phyloP scores from a whole-genome alignment of 2,329 filamentous ascomycete species.

The Aureobasidium uvarum region DNA sequence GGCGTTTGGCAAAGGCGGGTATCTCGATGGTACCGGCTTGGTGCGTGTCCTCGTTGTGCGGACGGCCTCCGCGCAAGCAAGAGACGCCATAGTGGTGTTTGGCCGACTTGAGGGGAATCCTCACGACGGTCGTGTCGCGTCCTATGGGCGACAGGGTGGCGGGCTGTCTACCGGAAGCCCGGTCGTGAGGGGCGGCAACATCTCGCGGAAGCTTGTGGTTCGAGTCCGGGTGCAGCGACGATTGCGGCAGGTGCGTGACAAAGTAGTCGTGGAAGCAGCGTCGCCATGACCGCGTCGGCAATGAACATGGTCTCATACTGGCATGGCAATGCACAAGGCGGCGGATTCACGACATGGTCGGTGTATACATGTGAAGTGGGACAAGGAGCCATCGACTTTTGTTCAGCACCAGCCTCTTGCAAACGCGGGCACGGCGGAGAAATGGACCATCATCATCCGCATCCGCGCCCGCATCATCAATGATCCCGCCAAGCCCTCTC shows the following conservation, averaged over 20 bases:
- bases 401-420: not conserved
- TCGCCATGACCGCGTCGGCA: conserved; percentile 20
- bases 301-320: conserved; percentile 21
- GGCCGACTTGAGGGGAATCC: conserved; percentile 87
- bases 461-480: not conserved
- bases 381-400: not conserved
- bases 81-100: conserved; percentile 93
- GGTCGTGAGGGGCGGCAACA: conserved; percentile 73
- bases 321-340: conserved; percentile 6
- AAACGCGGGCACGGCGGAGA: conserved; percentile 17
- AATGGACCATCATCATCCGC: conserved; percentile 7
- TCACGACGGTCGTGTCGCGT: conserved; percentile 88
- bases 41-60: conserved; percentile 90
- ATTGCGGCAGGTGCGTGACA: conserved; percentile 90
- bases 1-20: conserved; percentile 84
- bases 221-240: conserved; percentile 86
- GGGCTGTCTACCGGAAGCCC: conserved; percentile 39
- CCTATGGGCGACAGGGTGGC: conserved; percentile 41
- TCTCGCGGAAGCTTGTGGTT: conserved; percentile 85
- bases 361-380: not conserved
- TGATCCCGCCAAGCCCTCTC: not conserved
- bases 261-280: conserved; percentile 89
- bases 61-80: conserved; percentile 74
- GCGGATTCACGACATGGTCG: conserved; percentile 10
- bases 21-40: conserved; percentile 93